Evolutionary conservation across 2,329 filamentous ascomycete genomes (phyloP).

Genomic region (Talaromyces funiculosus): DNA sequence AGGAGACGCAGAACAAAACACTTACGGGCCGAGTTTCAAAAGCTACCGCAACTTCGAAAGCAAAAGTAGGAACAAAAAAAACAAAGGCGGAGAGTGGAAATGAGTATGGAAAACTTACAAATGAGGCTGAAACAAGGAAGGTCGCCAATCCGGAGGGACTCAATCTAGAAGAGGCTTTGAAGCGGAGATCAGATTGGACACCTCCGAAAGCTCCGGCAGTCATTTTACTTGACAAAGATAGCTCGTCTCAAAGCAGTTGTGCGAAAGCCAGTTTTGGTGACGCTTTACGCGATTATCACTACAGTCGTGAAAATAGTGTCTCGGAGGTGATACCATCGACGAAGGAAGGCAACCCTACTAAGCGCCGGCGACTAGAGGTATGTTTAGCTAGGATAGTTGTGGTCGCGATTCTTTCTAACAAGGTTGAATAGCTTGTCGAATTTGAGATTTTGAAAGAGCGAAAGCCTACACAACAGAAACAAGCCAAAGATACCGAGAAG

Average conservation of each 20-base stretch:
- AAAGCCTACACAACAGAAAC: neutral
- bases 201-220: conserved; percentile 45
- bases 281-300: conserved; percentile 39
- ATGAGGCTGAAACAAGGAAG: conserved; percentile 14
- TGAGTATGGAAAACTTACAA: neutral
- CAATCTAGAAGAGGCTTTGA: conserved; percentile 44
- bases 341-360: conserved; percentile 26
- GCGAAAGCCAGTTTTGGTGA: conserved; percentile 25
- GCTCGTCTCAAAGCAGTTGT: neutral
- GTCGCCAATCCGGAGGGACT: conserved; percentile 20
- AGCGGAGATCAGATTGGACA: conserved; percentile 62
- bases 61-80: neutral
- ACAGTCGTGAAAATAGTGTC: conserved; percentile 21
- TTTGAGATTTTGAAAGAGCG: neutral
- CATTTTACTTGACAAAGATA: conserved; percentile 6
- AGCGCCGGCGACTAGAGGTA: conserved; percentile 36
- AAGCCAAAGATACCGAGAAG: conserved; percentile 12
- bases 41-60: neutral
- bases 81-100: neutral
- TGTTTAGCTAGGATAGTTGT: neutral
- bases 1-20: conserved; percentile 26
- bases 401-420: neutral
- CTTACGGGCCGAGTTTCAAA: conserved; percentile 35
- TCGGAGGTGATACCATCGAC: conserved; percentile 14
- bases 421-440: conserved; percentile 7